A percentile compares a stretch with the other conserved stretches of the same genome.
These are phyloP conservation scores for Aspergillus sp. DNA, from an alignment of 2,329 filamentous ascomycete genomes.

Conservation along the genomic window DNA sequence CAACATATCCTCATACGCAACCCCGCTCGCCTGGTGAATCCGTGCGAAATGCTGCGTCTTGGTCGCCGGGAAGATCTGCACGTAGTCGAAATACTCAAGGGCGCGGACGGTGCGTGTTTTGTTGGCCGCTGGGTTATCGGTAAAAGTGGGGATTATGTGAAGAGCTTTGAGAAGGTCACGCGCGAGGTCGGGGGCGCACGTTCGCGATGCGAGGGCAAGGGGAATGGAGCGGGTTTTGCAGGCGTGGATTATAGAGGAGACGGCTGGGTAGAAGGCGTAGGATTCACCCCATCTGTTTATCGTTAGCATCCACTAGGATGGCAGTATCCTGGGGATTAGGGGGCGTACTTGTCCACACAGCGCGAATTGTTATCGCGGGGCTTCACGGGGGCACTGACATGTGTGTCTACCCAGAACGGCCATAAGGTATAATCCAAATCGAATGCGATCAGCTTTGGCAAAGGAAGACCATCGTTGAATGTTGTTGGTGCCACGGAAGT, in stretches of 20 bases:
- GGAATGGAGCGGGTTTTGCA: constrained; percentile 49
- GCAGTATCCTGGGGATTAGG: neutral
- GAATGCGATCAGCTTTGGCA: constrained; percentile 81
- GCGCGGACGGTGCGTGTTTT: constrained; percentile 43
- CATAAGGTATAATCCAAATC: constrained; percentile 98
- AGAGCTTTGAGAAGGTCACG: constrained; percentile 72
- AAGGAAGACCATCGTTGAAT: constrained; percentile 60
- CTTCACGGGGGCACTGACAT: constrained; percentile 69
- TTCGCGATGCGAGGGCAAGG: constrained; percentile 73
- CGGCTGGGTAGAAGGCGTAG: constrained; percentile 64
- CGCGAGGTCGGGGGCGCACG: constrained; percentile 70
- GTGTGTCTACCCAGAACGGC: constrained; percentile 97
- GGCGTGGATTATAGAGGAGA: constrained; percentile 60
- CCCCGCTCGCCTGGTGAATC: constrained; percentile 62
- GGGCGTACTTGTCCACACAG: constrained; percentile 34
- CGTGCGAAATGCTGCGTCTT: constrained; percentile 82
- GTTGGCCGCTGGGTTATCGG: constrained; percentile 30
- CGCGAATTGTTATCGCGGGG: constrained; percentile 48
- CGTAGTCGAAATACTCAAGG: constrained; percentile 49
- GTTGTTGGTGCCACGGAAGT: constrained; percentile 43
- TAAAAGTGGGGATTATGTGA: constrained; percentile 47
- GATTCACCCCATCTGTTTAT: constrained; percentile 51
- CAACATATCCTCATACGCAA: constrained; percentile 76
- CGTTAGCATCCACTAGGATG: constrained; percentile 1
- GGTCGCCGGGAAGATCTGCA: constrained; percentile 63